Conservation (phyloP, 805 yeast genomes). For the Zygosaccharomyces kombuchaensis region DNA sequence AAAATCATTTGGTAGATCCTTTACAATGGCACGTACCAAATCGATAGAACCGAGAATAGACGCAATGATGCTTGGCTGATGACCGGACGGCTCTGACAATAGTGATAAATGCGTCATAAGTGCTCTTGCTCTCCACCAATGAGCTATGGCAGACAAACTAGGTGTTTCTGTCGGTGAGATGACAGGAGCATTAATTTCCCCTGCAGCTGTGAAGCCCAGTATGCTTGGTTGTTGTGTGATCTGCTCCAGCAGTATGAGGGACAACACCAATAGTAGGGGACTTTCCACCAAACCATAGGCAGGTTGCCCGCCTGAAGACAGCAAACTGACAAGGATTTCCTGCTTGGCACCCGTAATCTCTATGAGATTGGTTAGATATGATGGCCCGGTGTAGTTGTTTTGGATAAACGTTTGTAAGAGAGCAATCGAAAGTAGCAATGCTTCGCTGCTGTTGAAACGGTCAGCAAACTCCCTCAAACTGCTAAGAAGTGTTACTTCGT, state of each 20-base stretch:
- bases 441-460: constrained; percentile 4
- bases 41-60: constrained; percentile 32
- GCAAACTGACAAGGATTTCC: constrained; percentile 30
- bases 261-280: constrained; percentile 43
- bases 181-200: constrained; percentile 18
- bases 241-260: constrained; percentile 43
- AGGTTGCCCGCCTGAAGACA: constrained; percentile 61
- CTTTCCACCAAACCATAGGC: constrained; percentile 57
- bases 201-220: constrained; percentile 16
- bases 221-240: constrained; percentile 36
- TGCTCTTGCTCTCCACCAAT: constrained; percentile 77
- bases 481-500: constrained; percentile 2
- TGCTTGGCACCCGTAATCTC: constrained; percentile 18
- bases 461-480: constrained; percentile 4
- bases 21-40: constrained; percentile 26
- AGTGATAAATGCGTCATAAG: constrained; percentile 60
- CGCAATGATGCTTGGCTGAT: constrained; percentile 36
- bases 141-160: constrained; percentile 44
- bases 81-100: constrained; percentile 58
- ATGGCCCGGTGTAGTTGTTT: constrained; percentile 81
- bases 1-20: constrained; percentile 24
- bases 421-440: constrained; percentile 46
- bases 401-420: constrained; percentile 67
- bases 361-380: constrained; percentile 38
- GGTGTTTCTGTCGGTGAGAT: constrained; percentile 27